phyloP scores from a whole-genome alignment of 129 eudicot species.

The Kitagawia praeruptora region DNA sequence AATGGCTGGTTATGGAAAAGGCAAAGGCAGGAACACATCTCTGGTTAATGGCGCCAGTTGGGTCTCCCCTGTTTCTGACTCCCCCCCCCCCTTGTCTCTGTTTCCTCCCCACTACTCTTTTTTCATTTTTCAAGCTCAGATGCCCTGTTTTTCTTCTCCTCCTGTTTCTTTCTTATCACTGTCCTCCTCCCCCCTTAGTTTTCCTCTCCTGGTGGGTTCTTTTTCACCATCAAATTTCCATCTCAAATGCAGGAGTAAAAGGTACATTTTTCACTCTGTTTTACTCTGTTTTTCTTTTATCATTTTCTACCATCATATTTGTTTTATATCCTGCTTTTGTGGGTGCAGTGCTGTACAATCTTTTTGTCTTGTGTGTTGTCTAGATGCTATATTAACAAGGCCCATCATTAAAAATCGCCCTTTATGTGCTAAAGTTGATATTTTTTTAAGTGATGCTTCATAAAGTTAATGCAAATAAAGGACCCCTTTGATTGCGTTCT shows the following conservation, averaged over 20 bases:
- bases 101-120: background rate
- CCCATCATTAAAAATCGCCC: conserved; percentile 9
- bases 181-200: conserved; percentile 18
- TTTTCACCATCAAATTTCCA: conserved; percentile 14
- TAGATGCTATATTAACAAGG: conserved; percentile 15
- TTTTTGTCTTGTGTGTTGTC: conserved; percentile 17
- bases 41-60: background rate
- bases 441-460: background rate
- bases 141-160: conserved; percentile 17
- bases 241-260: conserved; percentile 10
- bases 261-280: conserved; percentile 17
- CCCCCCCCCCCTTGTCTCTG: background rate
- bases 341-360: background rate
- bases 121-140: conserved; percentile 10
- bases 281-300: background rate
- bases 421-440: background rate
- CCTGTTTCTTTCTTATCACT: background rate
- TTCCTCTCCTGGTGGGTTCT: conserved; percentile 15
- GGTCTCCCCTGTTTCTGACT: background rate
- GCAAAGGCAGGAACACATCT: background rate
- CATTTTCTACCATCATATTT: too few species aligned
- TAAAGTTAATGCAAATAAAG: conserved; percentile 22
- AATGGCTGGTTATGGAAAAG: background rate
- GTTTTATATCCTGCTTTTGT: background rate
- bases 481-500: conserved; percentile 65